These are phyloP conservation scores for Exserohilum rostratum DNA, from an alignment of 2,329 filamentous ascomycete species.

Conservation along the genomic window DNA sequence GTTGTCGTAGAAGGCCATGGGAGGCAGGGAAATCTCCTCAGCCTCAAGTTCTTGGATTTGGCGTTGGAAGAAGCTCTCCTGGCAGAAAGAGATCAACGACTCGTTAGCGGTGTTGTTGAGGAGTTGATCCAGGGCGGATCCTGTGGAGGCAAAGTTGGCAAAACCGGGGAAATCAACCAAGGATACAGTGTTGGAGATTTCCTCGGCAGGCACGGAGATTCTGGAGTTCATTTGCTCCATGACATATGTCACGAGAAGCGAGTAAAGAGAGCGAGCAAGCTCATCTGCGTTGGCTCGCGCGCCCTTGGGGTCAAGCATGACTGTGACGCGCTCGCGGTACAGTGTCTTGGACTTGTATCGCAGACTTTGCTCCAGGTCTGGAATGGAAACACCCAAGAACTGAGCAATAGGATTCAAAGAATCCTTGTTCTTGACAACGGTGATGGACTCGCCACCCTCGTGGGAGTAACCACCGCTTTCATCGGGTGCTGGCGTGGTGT, in stretches of 20 bases:
- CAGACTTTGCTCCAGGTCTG: constrained; percentile 83
- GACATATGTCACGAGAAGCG: constrained; percentile 89
- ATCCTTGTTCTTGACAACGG: constrained; percentile 92
- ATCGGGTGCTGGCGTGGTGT: constrained; percentile 78
- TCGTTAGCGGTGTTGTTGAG: constrained; percentile 94
- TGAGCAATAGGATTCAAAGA: constrained; percentile 83
- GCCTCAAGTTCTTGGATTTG: constrained; percentile 93
- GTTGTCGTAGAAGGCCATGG: constrained; percentile 98
- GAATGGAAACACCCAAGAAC: constrained; percentile 85
- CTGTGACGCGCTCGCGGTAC: constrained; percentile 93
- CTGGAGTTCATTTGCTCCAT: constrained; percentile 92
- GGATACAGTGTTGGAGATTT: constrained; percentile 90
- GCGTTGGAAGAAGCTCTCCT: constrained; percentile 95
- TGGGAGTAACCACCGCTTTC: constrained; percentile 97
- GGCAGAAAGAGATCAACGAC: constrained; percentile 86
- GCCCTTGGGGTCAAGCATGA: constrained; percentile 93
- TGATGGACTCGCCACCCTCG: constrained; percentile 85
- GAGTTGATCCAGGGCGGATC: constrained; percentile 86
- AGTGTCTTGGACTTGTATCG: constrained; percentile 98
- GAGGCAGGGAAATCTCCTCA: constrained; percentile 87
- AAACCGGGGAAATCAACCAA: constrained; percentile 98
- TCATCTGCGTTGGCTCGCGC: constrained; percentile 93
- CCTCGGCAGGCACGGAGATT: constrained; percentile 84
- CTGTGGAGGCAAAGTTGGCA: constrained; percentile 79
- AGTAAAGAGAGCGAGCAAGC: constrained; percentile 89